These are phyloP conservation scores for Fusarium newnesense DNA, from an alignment of 2,329 filamentous ascomycete species.

Conservation along the genomic window DNA sequence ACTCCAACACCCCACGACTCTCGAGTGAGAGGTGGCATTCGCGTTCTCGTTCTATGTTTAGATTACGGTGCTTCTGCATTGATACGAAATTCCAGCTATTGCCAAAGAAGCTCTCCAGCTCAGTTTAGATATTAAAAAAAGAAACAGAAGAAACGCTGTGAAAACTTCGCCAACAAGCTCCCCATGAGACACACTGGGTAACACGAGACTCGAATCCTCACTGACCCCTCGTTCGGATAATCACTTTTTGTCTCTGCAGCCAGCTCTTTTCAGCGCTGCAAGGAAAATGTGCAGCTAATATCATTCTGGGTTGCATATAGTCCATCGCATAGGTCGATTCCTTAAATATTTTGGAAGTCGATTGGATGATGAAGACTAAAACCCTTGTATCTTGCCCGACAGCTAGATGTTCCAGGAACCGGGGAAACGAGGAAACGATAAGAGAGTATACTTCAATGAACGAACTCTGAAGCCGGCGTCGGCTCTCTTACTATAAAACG, in stretches of 20 bases:
- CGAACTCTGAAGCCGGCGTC: not conserved
- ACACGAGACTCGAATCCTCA: constrained; percentile 15
- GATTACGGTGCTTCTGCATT: not conserved
- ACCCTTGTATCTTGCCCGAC: not conserved
- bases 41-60: not conserved
- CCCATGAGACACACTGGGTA: constrained; percentile 21
- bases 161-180: not conserved
- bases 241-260: constrained; percentile 37
- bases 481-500: constrained; percentile 21
- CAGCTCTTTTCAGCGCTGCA: constrained; percentile 30
- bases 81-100: not conserved
- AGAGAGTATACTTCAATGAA: not conserved
- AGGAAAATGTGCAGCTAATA: constrained; percentile 3
- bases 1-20: not conserved
- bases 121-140: not conserved
- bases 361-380: constrained; percentile 11
- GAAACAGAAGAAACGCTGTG: not conserved
- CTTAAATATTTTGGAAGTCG: constrained; percentile 7
- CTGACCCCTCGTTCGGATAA: constrained; percentile 27
- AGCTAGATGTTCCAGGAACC: constrained; percentile 8
- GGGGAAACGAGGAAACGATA: not conserved
- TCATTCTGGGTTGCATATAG: constrained; percentile 12
- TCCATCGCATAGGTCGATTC: constrained; percentile 12
- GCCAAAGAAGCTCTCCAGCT: not conserved
- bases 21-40: not conserved